Base-by-base conservation (phyloP, 2,329 filamentous ascomycete genomes). In the Trichoderma endophyticum region DNA sequence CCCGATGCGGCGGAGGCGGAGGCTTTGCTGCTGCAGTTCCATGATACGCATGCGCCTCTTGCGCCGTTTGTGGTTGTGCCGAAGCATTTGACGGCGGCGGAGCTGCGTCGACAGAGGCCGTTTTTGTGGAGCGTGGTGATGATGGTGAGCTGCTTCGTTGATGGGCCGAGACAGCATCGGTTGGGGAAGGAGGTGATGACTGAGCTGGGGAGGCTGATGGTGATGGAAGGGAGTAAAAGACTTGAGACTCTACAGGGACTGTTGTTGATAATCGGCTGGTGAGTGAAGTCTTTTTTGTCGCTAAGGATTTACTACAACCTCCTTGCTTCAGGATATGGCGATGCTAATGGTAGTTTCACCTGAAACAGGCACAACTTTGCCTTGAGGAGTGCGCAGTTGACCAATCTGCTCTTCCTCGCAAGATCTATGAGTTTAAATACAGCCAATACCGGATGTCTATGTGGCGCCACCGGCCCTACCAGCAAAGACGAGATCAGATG, bases 91-190 rank as follows among this genome's bases (percentile, higher is more conserved):
- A 77, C 76, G 4, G 79, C 84, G 1, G 75, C 76, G 2, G 77
- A 82, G 73, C 77, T 87, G 59, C 80, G 79, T 30, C 75, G 76
- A 30, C 73, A 80, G 72, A 78, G 81, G 6, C 85, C 85, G 26
- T 84, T 84, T 54, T 73, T 87, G 54, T 88, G 85, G 84, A 86
- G 86, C 75, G 83, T 81, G 4, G 76, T 84, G 73, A 86, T 87
- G 82, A 81, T 87, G 77, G 80, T 80, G 63, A 78, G 81, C 21
- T 80, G 78, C 71, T 81, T 84, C 63, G 79, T 82, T 2, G 82
- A 87, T 60, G 84, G 84, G 0, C 70, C 77, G 30, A 80, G 84
- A 51, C 86, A 87, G 76, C 76, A 82, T 14, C 77, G 76, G 60
- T 76, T 86, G 66, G 86, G 85, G 1, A 79, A 82, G 66, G 82